These are phyloP conservation scores for Tricholoma furcatifolium DNA, from an alignment of 768 basidiomycete species.

Conservation along the genomic window DNA sequence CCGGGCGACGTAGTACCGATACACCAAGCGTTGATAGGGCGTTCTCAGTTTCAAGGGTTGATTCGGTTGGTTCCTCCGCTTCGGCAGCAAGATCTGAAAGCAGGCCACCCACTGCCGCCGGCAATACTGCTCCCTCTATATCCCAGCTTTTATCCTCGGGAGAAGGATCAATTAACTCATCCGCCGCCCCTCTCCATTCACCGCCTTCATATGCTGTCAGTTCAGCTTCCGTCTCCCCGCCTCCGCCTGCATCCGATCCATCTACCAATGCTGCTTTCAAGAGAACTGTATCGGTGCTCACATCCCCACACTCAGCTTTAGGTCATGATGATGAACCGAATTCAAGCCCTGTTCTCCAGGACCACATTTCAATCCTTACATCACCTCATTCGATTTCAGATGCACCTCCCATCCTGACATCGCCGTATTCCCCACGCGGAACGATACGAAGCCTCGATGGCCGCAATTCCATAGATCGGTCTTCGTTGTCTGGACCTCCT, in stretches of 20 bases:
- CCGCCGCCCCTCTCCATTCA: not conserved
- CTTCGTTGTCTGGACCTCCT: slow-evolving; percentile 20
- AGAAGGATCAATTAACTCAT: not conserved
- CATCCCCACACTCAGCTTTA: slow-evolving; percentile 32
- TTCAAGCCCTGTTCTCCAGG: not conserved
- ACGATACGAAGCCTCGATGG: slow-evolving; percentile 15
- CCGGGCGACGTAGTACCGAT: slow-evolving; percentile 10
- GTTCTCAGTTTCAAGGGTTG: slow-evolving; percentile 8
- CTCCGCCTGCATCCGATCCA: slow-evolving; percentile 5
- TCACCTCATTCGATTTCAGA: slow-evolving; percentile 28
- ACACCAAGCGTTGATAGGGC: slow-evolving; percentile 10
- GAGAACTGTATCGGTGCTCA: slow-evolving; percentile 24
- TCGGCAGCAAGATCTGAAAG: not conserved
- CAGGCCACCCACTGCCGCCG: slow-evolving; percentile 1
- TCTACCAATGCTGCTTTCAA: slow-evolving; percentile 2
- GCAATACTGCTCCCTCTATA: slow-evolving; percentile 4
- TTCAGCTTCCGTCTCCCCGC: not conserved
- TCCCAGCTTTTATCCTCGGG: slow-evolving; percentile 10
- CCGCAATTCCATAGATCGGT: slow-evolving; percentile 7
- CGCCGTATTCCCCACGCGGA: slow-evolving; percentile 34
- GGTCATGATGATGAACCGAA: slow-evolving; percentile 10
- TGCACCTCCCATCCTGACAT: slow-evolving; percentile 26
- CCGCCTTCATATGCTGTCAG: slow-evolving; percentile 2
- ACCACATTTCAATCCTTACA: slow-evolving; percentile 28
- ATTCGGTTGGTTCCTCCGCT: slow-evolving; percentile 3